Evolutionary conservation across 805 yeast species (phyloP).

Genomic region (Lachancea kluyveri): DNA sequence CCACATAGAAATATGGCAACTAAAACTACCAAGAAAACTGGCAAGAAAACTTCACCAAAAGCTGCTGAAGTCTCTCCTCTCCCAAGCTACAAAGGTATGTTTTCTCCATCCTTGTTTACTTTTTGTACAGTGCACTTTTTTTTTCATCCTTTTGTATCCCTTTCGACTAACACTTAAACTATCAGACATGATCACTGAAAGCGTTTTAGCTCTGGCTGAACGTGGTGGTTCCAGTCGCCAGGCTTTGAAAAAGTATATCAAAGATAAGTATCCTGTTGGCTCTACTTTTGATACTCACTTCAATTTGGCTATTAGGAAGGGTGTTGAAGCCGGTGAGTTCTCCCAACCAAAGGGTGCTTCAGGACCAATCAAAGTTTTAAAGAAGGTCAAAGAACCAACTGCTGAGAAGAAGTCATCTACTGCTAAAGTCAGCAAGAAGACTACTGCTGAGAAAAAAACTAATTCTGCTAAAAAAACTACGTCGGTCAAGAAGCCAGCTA

Average conservation of each 20-base stretch:
- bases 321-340: conserved; percentile 71
- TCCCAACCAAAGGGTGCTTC: conserved; percentile 86
- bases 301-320: conserved; percentile 64
- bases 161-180: conserved; percentile 1
- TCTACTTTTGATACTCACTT: conserved; percentile 68
- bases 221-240: conserved; percentile 83
- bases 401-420: conserved; percentile 25
- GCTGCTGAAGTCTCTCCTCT: conserved; percentile 7
- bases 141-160: not conserved
- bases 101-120: too few relatives aligned
- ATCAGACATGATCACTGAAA: conserved; percentile 40
- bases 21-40: conserved; percentile 5
- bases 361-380: conserved; percentile 64
- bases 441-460: conserved; percentile 1
- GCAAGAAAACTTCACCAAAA: not conserved
- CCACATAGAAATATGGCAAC: conserved; percentile 5
- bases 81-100: conserved; percentile 34
- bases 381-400: conserved; percentile 31
- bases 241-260: conserved; percentile 79
- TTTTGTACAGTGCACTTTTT: too few relatives aligned
- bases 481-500: conserved; percentile 20
- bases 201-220: conserved; percentile 64
- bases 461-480: conserved; percentile 14
- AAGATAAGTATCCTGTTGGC: conserved; percentile 42
- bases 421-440: conserved; percentile 22